Evolutionary conservation across 768 basidiomycete genomes (phyloP).

Genomic region (Lepiota venenata): DNA sequence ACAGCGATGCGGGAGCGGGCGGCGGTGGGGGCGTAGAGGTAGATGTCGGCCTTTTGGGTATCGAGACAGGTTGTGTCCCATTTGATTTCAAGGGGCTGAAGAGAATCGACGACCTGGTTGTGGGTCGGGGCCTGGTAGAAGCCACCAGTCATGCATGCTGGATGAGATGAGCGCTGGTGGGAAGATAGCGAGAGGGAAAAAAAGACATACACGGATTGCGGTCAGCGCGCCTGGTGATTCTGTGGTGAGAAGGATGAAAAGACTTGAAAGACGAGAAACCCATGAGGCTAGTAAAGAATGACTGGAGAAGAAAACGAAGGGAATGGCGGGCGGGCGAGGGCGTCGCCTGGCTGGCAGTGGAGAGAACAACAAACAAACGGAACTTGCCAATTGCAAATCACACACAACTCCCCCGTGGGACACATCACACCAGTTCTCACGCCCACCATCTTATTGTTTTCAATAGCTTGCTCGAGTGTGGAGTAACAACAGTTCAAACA

Average conservation of each 20-base stretch:
- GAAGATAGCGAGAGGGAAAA: neutral
- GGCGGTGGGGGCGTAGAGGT: constrained; percentile 53
- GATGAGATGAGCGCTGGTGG: neutral
- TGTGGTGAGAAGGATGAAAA: neutral
- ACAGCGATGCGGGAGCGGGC: constrained; percentile 44
- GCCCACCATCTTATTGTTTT: too few relatives aligned
- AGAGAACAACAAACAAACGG: neutral
- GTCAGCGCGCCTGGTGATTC: neutral
- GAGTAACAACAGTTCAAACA: too few relatives aligned
- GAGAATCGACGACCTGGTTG: constrained; percentile 42
- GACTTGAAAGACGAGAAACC: constrained; percentile 10
- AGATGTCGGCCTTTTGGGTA: constrained; percentile 57
- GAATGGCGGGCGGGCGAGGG: neutral
- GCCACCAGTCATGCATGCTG: constrained; percentile 53
- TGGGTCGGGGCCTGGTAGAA: constrained; percentile 58
- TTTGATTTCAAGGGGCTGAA: constrained; percentile 48
- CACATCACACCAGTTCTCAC: too few relatives aligned
- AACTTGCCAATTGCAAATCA: neutral
- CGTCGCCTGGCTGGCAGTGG: neutral
- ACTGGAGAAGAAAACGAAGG: neutral
- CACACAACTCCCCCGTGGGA: constrained; percentile 1
- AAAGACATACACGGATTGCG: constrained; percentile 1
- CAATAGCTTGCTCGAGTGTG: too few relatives aligned
- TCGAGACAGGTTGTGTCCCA: constrained; percentile 65
- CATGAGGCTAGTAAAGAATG: constrained; percentile 10